Evolutionary conservation across 129 eudicot species (phyloP).

Genomic region (Flaveria ramosissima): DNA sequence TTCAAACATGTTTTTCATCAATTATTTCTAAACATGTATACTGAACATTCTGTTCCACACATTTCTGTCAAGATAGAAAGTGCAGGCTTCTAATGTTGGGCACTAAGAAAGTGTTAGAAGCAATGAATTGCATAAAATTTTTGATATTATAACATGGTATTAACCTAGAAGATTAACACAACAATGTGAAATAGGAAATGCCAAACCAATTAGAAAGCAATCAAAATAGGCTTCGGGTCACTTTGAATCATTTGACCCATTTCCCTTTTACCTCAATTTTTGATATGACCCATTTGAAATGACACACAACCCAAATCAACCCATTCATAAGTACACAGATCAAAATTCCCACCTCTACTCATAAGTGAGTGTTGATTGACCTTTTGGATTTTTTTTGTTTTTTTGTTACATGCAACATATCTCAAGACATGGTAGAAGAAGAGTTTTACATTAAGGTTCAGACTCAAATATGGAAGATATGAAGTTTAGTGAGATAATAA

Average conservation of each 20-base stretch:
- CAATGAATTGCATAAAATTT: neutral
- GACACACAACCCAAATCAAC: neutral
- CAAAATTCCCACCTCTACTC: slow-evolving; percentile 1
- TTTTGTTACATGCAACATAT: neutral
- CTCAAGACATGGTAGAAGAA: neutral
- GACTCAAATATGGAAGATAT: neutral
- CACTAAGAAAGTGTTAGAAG: neutral
- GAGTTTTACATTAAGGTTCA: neutral
- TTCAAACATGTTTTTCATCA: slow-evolving; percentile 8
- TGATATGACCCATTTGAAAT: neutral
- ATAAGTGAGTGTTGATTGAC: neutral
- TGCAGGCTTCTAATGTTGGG: slow-evolving; percentile 5
- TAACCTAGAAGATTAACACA: neutral
- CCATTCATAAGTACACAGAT: neutral
- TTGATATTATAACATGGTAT: neutral
- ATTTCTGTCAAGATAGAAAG: neutral
- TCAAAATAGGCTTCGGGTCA: neutral
- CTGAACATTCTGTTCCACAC: slow-evolving; percentile 1
- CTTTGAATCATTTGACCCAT: neutral
- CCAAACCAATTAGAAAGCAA: neutral
- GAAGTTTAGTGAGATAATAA: neutral
- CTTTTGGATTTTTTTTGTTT: neutral
- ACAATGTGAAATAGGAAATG: neutral
- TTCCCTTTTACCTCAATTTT: neutral
- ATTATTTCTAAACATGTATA: slow-evolving; percentile 2